Base-by-base conservation (phyloP, 805 yeast species). In the Candida nonsorbophila region DNA sequence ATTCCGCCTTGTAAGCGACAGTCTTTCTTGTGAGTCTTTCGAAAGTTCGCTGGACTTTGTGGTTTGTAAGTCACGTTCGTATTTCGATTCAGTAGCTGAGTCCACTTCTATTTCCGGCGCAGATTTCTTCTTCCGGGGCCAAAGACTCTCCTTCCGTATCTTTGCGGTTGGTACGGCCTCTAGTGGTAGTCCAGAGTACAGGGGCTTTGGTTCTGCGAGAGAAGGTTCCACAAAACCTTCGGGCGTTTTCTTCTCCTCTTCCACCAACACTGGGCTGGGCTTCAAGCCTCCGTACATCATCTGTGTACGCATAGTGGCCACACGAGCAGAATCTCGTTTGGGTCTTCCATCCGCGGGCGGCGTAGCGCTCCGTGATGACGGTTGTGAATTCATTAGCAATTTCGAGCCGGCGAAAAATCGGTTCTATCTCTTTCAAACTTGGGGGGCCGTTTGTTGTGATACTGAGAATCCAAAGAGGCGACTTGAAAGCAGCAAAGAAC, bases 151-250 rank as follows among this genome's bases (percentile, higher is more conserved):
- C 38, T 69, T 74, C 44, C 69, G 74, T 20, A 73, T 58, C 44
- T 73, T 79, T 3, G 63, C 53, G 11, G 75, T 72, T 6, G 95
- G 95, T 5, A 68, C 66, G n/a, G 73, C 66, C 39, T 76, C 84
- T 30, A 86, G 54, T 3, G 92, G 81, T 22, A 76, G 63, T 2
- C 96, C 95, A 0, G 90, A 79, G 21, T 75, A 74, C 7, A 71
- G 67, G 23, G 84, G 77, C 7, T 58, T 51, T 0, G 81, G 76
- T 20, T 64, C 69, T 1, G 74, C 69, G 19, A 67, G 50, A 11
- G 63, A 66, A 3, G 88, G 87, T 43, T 84, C 92, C 9, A 11
- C 11, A 22, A 11, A 7, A 22, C 12, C 24, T 8, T 8, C 7
- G 13, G 13, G 12, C 11, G n/a, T 11, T 11, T n/a, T n/a, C 4